Conservation (phyloP, 208 protist species). For the Leishmania arabica region DNA sequence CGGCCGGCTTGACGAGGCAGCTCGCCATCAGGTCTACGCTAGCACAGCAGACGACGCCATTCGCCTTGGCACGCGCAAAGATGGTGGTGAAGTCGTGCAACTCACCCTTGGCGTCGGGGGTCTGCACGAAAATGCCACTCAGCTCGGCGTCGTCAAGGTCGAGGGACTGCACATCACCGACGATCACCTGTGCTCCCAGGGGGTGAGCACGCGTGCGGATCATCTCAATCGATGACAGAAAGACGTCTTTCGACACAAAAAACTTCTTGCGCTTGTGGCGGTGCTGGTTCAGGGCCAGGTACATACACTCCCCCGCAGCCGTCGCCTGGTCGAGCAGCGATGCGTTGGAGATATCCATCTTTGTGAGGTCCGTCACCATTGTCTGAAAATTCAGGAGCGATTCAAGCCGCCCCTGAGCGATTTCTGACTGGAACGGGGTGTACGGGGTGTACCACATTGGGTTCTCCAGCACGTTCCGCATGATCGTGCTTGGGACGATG, state of each 20-base stretch:
- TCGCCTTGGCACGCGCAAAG: constrained; percentile 56
- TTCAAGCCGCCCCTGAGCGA: constrained; percentile 97
- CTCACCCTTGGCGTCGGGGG: constrained; percentile 89
- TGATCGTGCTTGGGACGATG: constrained; percentile 91
- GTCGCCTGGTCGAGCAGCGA: constrained; percentile 96
- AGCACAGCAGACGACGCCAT: constrained; percentile 74
- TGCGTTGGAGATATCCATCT: constrained; percentile 95
- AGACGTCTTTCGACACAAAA: constrained; percentile 67
- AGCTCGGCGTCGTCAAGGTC: constrained; percentile 66
- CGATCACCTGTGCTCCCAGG: constrained; percentile 89
- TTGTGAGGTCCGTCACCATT: constrained; percentile 96
- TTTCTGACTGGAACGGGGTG: constrained; percentile 97
- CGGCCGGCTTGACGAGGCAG: constrained; percentile 91
- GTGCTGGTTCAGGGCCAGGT: constrained; percentile 59
- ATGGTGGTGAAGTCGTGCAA: constrained; percentile 86
- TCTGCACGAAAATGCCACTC: constrained; percentile 94
- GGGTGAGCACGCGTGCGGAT: constrained; percentile 73
- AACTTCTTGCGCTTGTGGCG: constrained; percentile 60
- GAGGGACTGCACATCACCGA: constrained; percentile 69
- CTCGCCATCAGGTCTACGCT: constrained; percentile 95
- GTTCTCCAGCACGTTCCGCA: constrained; percentile 98
- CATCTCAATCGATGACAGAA: constrained; percentile 70
- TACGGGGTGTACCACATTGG: constrained; percentile 99
- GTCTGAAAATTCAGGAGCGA: constrained; percentile 98
- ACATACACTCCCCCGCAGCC: constrained; percentile 71